A percentile compares a stretch with the other conserved stretches of the same genome.
phyloP scores from a whole-genome alignment of 495 filamentous ascomycete genomes.

The Recurvomyces mirabilis region DNA sequence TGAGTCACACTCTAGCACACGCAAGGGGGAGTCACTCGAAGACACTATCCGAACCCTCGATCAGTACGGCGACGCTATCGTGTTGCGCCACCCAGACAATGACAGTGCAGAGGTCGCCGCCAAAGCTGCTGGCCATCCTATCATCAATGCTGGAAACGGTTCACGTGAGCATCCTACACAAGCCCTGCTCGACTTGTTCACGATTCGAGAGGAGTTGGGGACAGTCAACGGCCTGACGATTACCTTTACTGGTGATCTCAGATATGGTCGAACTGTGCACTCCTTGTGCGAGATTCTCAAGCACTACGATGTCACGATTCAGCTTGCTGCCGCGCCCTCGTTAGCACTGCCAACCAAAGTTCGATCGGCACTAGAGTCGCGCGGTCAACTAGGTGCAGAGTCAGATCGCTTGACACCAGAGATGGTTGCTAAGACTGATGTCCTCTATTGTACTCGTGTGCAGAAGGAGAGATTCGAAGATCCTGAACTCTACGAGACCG shows the following conservation, averaged over 20 bases:
- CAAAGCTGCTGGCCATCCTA: constrained; percentile 75
- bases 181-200: constrained; percentile 97
- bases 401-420: constrained; percentile 70
- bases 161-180: constrained; percentile 93
- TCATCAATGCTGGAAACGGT: constrained; percentile 96
- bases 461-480: constrained; percentile 90
- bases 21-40: constrained; percentile 88
- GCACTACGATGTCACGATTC: constrained; percentile 87
- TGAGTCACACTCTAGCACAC: constrained; percentile 67
- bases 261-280: constrained; percentile 88
- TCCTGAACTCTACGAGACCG: constrained; percentile 63
- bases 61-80: constrained; percentile 87
- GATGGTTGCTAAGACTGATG: constrained; percentile 70
- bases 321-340: constrained; percentile 73
- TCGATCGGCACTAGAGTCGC: constrained; percentile 53
- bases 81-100: constrained; percentile 82
- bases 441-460: constrained; percentile 90
- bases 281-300: constrained; percentile 83
- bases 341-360: constrained; percentile 69
- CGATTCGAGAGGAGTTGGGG: constrained; percentile 91
- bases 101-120: constrained; percentile 65
- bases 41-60: constrained; percentile 88
- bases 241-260: constrained; percentile 87
- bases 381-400: constrained; percentile 64
- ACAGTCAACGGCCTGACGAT: constrained; percentile 89